These are phyloP conservation scores for Davidsoniella eucalypti DNA, from an alignment of 2,329 filamentous ascomycete genomes.

Conservation along the genomic window DNA sequence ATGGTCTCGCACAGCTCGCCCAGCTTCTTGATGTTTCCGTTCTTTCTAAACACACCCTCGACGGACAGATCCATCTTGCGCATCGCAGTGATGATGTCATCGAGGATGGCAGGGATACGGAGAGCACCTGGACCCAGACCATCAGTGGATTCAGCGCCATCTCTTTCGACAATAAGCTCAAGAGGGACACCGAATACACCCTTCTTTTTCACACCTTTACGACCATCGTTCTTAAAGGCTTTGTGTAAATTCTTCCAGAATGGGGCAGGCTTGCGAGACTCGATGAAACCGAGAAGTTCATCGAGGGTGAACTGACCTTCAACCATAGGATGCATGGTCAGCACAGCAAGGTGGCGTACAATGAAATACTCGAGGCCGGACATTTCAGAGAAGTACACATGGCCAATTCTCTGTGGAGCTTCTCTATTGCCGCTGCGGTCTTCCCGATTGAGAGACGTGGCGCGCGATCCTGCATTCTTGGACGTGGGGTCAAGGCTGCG, in stretches of 20 bases:
- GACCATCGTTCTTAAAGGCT: constrained; percentile 76
- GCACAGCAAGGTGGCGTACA: constrained; percentile 80
- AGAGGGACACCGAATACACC: constrained; percentile 83
- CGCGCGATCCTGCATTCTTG: constrained; percentile 1
- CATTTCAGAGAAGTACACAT: constrained; percentile 90
- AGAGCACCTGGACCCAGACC: constrained; percentile 84
- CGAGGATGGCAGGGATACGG: constrained; percentile 83
- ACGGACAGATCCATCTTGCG: constrained; percentile 98
- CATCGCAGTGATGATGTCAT: constrained; percentile 88
- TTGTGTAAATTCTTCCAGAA: constrained; percentile 99
- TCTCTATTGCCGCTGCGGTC: constrained; percentile 36
- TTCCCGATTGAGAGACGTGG: constrained; percentile 18
- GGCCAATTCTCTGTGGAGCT: constrained; percentile 37
- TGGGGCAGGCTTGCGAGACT: constrained; percentile 71
- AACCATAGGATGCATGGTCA: constrained; percentile 86
- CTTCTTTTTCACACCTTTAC: constrained; percentile 71
- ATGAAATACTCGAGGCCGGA: constrained; percentile 96
- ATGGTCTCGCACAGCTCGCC: constrained; percentile 75
- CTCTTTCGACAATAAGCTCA: constrained; percentile 77
- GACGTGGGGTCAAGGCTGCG: constrained; percentile 7
- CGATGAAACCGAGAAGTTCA: constrained; percentile 80
- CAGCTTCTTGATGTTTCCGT: constrained; percentile 90
- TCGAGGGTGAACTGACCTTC: constrained; percentile 86
- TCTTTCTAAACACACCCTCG: constrained; percentile 97
- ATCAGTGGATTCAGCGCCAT: constrained; percentile 94